Evolutionary conservation across 1,284 basidiomycete genomes (phyloP), one percentile per base, ranked within the genome.

Genomic region (Ustilago trichophora): DNA sequence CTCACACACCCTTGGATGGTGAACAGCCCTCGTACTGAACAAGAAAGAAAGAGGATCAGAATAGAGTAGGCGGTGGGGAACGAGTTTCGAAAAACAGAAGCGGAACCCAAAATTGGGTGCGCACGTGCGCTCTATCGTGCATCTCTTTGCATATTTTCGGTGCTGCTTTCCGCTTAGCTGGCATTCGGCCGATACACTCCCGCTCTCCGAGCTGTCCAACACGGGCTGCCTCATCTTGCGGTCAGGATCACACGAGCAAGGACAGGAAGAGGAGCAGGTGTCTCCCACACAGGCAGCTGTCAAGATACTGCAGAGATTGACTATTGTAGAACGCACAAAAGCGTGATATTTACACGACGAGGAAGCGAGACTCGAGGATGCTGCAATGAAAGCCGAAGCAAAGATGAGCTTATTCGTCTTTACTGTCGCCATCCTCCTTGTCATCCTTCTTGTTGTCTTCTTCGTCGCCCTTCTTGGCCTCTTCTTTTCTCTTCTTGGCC

Each of bases 401-500:
- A n/a, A n/a, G n/a, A n/a, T n/a, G n/a, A n/a, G n/a, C n/a, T 34
- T 40, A 50, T 27, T 54, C 57, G 33, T 49, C 57, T 25, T 46
- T 45, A n/a, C n/a, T n/a, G n/a, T n/a, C n/a, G n/a, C n/a, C n/a
- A n/a, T n/a, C n/a, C 42, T 44, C 27, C 19, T 68, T 34, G 19
- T 37, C 35, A 10, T 45, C 40, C n/a, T 44, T 45, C 13, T 71
- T 32, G 9, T 32, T 35, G 22, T 58, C 43, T 52, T 71, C 48
- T 35, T 67, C 45, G 36, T 43, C 59, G 6, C 62, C 55, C 7
- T 22, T 38, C 4, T 31, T 46, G 27, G 64, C 66, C 32, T 72
- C 53, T 38, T 77, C 53, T 31, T 64, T 48, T 49, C 72, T 65
- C 42, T 67, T 71, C 58, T 70, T 54, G 31, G 58, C 52, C 34